A percentile compares a stretch with the other conserved stretches of the same genome.
Evolutionary conservation across 2,329 filamentous ascomycete genomes (phyloP).

Genomic region (Aspergillus sojae): DNA sequence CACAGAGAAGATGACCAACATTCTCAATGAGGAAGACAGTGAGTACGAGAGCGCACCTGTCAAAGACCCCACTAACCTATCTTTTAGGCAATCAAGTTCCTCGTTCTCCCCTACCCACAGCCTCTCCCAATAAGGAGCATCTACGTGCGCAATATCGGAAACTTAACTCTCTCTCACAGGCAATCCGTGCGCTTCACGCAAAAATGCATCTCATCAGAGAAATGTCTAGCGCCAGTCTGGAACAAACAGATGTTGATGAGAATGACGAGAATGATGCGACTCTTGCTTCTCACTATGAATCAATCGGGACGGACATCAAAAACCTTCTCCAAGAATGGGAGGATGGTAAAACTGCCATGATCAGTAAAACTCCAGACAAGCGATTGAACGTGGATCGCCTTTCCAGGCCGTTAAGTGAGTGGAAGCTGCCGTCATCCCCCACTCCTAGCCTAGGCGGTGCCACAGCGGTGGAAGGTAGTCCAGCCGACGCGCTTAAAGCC

Average conservation of each 20-base stretch:
- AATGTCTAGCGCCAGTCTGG: constrained; percentile 78
- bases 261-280: constrained; percentile 78
- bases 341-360: constrained; percentile 78
- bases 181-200: constrained; percentile 87
- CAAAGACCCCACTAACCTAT: constrained; percentile 17
- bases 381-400: constrained; percentile 67
- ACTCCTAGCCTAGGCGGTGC: constrained; percentile 49
- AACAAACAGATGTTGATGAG: constrained; percentile 70
- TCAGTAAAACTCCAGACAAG: constrained; percentile 73
- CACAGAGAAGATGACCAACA: constrained; percentile 66
- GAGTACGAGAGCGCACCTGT: constrained; percentile 38
- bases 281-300: constrained; percentile 89
- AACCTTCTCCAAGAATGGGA: constrained; percentile 84
- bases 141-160: constrained; percentile 86
- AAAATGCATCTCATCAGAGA: constrained; percentile 92
- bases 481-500: constrained; percentile 72
- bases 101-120: constrained; percentile 61
- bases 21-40: constrained; percentile 81
- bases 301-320: constrained; percentile 84
- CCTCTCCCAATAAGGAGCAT: constrained; percentile 77
- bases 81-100: constrained; percentile 46
- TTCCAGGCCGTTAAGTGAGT: constrained; percentile 54
- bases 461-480: constrained; percentile 58
- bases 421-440: constrained; percentile 46
- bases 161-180: constrained; percentile 83